These are phyloP conservation scores for Gastrolobium villosum DNA, from an alignment of 306 rosid genomes.

Conservation along the genomic window DNA sequence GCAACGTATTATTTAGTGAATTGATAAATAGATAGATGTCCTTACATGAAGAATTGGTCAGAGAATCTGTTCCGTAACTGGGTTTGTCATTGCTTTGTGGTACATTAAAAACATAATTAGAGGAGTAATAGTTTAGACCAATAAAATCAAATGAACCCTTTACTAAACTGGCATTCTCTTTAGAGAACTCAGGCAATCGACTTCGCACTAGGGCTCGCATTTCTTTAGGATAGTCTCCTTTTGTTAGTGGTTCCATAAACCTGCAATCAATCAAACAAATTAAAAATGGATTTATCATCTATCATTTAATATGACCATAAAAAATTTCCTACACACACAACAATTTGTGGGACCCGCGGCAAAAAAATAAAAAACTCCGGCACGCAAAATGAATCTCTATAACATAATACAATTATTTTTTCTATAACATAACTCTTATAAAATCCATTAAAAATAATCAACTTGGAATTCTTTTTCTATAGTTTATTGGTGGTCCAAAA, in stretches of 20 bases:
- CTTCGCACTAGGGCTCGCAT: conserved; percentile 56
- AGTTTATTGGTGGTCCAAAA: too few relatives aligned
- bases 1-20: not conserved
- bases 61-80: conserved; percentile 52
- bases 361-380: too few relatives aligned
- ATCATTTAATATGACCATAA: too few relatives aligned
- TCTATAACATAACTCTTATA: too few relatives aligned
- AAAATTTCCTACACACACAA: too few relatives aligned
- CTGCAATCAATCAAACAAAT: conserved; percentile 16
- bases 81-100: conserved; percentile 28
- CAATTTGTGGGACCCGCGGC: too few relatives aligned
- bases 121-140: conserved; percentile 68
- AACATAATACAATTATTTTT: too few relatives aligned
- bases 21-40: not conserved
- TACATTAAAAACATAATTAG: conserved; percentile 48
- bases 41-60: conserved; percentile 47
- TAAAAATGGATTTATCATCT: too few relatives aligned
- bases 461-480: not conserved
- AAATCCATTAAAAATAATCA: too few relatives aligned
- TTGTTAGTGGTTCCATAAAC: conserved; percentile 65
- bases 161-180: conserved; percentile 40
- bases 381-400: too few relatives aligned
- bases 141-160: conserved; percentile 72
- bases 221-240: conserved; percentile 65
- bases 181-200: conserved; percentile 61